Base-by-base conservation (phyloP, 169 alveolate species). In the Miamiensis avidus region DNA sequence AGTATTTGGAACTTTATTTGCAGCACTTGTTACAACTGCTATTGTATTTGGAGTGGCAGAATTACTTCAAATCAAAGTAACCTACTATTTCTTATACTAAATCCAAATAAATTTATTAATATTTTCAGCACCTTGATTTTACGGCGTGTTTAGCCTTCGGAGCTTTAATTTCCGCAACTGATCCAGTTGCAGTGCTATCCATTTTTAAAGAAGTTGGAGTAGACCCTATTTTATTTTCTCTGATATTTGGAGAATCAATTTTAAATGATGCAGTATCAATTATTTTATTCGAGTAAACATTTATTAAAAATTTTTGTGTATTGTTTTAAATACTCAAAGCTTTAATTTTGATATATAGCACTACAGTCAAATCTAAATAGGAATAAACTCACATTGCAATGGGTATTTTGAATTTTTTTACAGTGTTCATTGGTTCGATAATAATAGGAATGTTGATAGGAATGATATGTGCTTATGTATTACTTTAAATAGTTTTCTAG, bases 211-310 rank as follows among this genome's bases (percentile, higher is more conserved):
- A 86, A 32, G n/a, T 88, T 65, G 74, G 82, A 1, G 85, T 85
- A 25, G 95, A 90, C 64, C 72, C 31, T 27, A 85, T 74, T 69
- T 77, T 93, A 26, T 87, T 89, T 75, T 78, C 88, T 0, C 29
- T 91, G 20, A 88, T 92, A 0, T 93, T 90, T 86, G 96, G 96
- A 34, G 97, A 94, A 82, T 85, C 93, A 69, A 91, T 94, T 30
- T 90, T 94, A 73, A 94, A 92, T 78, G 96, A 89, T 86, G 97
- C 95, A 16, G 90, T 94, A 28, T 82, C 94, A 0, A 91, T 94
- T 65, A 88, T 89, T 0, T 74, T 81, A 76, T 76, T 29, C 29
- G 31, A 76, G 82, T 76, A 76, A 84, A 85, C 0, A 77, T 87
- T 31, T 82, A 83, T 29, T 34, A 32, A 32, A 84, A 86, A 77